A percentile compares a stretch with the other conserved stretches of the same genome.
phyloP scores from a whole-genome alignment of 2,329 filamentous ascomycete species.

The Penicillium sp. region DNA sequence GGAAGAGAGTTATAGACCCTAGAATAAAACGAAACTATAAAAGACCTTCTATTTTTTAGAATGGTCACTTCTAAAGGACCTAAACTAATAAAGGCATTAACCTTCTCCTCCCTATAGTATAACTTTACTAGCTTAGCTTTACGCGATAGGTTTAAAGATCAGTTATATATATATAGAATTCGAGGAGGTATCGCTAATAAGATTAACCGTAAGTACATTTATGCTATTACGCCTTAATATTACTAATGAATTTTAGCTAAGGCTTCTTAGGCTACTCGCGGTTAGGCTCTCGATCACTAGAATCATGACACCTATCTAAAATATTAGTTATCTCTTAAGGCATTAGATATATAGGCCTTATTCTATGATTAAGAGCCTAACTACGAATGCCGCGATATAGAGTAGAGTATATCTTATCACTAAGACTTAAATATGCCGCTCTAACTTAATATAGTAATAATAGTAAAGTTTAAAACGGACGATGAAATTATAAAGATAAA shows the following conservation, averaged over 20 bases:
- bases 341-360: constrained; percentile 21
- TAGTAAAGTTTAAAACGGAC: constrained; percentile 13
- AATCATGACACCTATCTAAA: constrained; percentile 22
- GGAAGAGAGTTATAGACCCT: constrained; percentile 20
- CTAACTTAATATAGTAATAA: constrained; percentile 16
- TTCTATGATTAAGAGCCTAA: constrained; percentile 20
- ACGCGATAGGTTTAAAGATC: constrained; percentile 12
- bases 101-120: constrained; percentile 17
- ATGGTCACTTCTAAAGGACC: constrained; percentile 15
- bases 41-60: constrained; percentile 14
- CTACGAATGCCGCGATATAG: constrained; percentile 22
- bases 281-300: constrained; percentile 21
- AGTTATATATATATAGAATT: constrained; percentile 16
- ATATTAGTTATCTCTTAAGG: constrained; percentile 23
- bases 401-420: constrained; percentile 24
- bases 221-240: background rate
- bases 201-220: constrained; percentile 11
- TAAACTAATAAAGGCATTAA: constrained; percentile 3
- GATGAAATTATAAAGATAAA: constrained; percentile 18
- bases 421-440: constrained; percentile 17
- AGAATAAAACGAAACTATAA: constrained; percentile 15
- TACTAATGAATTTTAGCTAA: constrained; percentile 13
- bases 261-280: constrained; percentile 15
- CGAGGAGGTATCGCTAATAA: constrained; percentile 11
- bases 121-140: constrained; percentile 16